Percentiles rank a stretch among this genome's conserved stretches.
phyloP scores from a whole-genome alignment of 768 basidiomycete genomes.

The Rossbeevera mucosa region DNA sequence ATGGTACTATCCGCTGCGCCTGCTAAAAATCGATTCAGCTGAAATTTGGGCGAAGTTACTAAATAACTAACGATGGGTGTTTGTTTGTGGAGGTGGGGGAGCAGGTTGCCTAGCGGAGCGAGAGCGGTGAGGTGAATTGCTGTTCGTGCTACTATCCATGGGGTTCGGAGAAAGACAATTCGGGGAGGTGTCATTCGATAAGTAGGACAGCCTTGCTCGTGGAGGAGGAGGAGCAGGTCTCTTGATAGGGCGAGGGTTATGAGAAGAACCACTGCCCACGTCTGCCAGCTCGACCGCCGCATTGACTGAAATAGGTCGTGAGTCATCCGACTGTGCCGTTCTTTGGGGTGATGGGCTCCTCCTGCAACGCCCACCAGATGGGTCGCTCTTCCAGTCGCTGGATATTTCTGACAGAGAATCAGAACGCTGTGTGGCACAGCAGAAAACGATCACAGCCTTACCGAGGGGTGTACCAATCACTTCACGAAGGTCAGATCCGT shows the following conservation, averaged over 20 bases:
- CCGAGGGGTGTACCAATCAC: constrained; percentile 2
- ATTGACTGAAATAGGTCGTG: not conserved
- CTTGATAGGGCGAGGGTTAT: not conserved
- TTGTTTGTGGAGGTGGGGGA: constrained; percentile 3
- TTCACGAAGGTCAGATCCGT: not conserved
- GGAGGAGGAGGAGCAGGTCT: not conserved
- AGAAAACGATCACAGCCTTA: not conserved
- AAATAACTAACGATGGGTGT: not conserved
- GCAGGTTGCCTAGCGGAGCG: constrained; percentile 7
- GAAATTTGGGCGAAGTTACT: not conserved
- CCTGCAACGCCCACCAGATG: not conserved
- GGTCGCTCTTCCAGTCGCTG: not conserved
- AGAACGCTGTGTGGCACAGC: not conserved
- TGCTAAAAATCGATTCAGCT: not conserved
- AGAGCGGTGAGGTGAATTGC: not conserved
- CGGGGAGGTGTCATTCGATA: not conserved
- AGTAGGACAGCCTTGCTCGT: not conserved
- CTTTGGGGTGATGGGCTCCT: constrained; percentile 1
- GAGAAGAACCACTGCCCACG: not conserved
- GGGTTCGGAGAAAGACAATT: not conserved
- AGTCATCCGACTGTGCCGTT: not conserved
- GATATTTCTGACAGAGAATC: constrained; percentile 1
- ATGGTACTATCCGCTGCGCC: not conserved
- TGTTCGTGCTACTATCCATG: not conserved
- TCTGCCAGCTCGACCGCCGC: too few relatives aligned